These are phyloP conservation scores for Fomitopsis pinicola DNA, from an alignment of 1,284 basidiomycete species.

Conservation along the genomic window DNA sequence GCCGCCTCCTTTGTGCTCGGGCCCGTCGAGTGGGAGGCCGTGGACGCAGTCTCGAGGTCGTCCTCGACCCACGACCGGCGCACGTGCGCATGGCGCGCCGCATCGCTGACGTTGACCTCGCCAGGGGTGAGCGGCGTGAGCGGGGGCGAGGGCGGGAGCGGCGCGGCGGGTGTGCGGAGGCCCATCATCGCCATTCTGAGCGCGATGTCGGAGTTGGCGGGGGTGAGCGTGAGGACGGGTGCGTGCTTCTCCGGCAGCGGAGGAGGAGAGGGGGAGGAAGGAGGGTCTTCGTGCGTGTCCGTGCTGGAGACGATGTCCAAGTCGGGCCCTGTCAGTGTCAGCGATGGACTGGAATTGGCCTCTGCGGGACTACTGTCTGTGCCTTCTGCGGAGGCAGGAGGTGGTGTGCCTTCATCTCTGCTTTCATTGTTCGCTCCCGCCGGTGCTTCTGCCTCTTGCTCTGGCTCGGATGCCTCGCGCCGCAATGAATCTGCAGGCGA, in stretches of 20 bases:
- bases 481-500: background rate
- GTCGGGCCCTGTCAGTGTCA: slow-evolving; percentile 1
- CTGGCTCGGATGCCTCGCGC: background rate
- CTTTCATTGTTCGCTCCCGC: background rate
- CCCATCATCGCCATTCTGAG: slow-evolving; percentile 11
- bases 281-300: background rate
- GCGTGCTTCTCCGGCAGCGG: background rate
- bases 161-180: slow-evolving; percentile 6
- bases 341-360: background rate
- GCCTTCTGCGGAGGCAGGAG: background rate
- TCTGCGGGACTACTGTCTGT: background rate
- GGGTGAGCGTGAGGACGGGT: background rate
- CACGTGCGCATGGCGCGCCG: slow-evolving; percentile 3
- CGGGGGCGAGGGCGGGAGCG: slow-evolving; percentile 17
- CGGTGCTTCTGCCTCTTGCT: background rate
- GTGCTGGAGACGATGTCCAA: background rate
- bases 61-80: slow-evolving; percentile 4
- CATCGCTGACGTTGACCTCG: background rate
- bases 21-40: background rate
- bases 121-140: slow-evolving; percentile 11
- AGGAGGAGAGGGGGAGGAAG: background rate
- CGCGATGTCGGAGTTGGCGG: slow-evolving; percentile 1
- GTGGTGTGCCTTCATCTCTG: background rate
- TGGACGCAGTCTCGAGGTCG: slow-evolving; percentile 2
- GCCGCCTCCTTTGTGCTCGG: slow-evolving; percentile 1